phyloP scores from a whole-genome alignment of 805 yeast genomes.

The Yarrowia sp. region DNA sequence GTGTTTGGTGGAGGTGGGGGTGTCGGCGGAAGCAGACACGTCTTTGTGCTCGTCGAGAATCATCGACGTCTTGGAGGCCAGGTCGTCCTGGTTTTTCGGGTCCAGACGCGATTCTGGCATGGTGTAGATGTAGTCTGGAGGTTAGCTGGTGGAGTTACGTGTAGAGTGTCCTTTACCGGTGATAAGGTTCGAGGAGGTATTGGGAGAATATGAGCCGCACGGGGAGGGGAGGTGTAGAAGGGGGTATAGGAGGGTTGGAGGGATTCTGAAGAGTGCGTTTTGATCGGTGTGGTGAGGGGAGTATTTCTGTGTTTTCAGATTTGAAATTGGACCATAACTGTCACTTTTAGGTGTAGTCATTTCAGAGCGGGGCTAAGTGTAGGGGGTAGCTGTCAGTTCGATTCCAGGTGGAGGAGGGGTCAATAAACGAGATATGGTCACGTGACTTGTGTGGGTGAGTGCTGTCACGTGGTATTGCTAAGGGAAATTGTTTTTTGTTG shows the following conservation, averaged over 20 bases:
- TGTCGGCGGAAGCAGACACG: background rate
- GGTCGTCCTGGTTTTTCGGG: slow-evolving; percentile 1
- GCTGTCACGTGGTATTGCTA: too few relatives aligned
- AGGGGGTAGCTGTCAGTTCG: background rate
- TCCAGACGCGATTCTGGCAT: slow-evolving; percentile 22
- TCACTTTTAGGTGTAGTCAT: too few relatives aligned
- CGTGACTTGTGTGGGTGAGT: too few relatives aligned
- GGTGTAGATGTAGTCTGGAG: background rate
- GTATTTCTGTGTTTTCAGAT: background rate
- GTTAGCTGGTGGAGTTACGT: background rate
- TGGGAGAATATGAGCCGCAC: background rate
- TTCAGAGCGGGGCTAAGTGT: background rate
- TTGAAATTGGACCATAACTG: background rate
- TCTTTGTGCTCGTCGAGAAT: background rate
- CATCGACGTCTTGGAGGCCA: slow-evolving; percentile 15
- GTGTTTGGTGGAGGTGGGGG: background rate
- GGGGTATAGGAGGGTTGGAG: background rate
- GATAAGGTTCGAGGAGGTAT: slow-evolving; percentile 1
- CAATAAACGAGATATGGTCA: too few relatives aligned
- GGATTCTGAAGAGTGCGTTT: background rate
- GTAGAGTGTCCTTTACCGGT: background rate
- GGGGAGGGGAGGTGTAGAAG: background rate
- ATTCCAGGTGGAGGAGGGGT: background rate
- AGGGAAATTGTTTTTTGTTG: too few relatives aligned
- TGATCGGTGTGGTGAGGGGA: too few relatives aligned